Evolutionary conservation across 2,329 filamentous ascomycete genomes (phyloP).

Genomic region (Akanthomyces lecanii): DNA sequence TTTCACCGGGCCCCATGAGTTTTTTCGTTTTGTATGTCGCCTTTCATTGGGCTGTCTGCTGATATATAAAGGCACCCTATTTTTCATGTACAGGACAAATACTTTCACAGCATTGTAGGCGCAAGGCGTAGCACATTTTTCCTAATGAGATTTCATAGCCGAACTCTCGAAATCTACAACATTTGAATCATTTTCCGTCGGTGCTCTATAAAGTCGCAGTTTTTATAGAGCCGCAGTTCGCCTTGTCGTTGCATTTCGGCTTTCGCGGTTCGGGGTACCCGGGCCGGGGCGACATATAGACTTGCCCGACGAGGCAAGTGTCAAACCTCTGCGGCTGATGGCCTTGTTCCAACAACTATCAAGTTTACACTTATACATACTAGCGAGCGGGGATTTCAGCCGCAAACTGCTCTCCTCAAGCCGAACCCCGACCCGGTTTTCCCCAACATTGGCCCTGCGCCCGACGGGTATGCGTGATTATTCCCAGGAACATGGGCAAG

Average conservation of each 20-base stretch:
- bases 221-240: not conserved
- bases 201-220: not conserved
- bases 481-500: not conserved
- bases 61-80: no score
- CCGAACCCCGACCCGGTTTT: no score
- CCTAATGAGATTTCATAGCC: no score
- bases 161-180: no score
- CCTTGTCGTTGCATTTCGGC: not conserved
- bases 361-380: no score
- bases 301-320: not conserved
- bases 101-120: no score
- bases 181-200: no score
- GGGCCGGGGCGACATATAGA: not conserved
- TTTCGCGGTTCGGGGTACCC: not conserved
- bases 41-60: no score
- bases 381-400: not conserved
- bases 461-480: not conserved
- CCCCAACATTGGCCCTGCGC: not conserved
- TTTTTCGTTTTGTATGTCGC: no score
- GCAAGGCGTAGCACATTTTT: no score
- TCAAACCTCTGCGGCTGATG: not conserved
- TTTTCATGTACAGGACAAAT: no score
- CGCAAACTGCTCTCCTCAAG: not conserved
- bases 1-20: no score
- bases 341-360: not conserved